These are phyloP conservation scores for Colletotrichum abscissum DNA, from an alignment of 2,329 filamentous ascomycete species.

Conservation along the genomic window DNA sequence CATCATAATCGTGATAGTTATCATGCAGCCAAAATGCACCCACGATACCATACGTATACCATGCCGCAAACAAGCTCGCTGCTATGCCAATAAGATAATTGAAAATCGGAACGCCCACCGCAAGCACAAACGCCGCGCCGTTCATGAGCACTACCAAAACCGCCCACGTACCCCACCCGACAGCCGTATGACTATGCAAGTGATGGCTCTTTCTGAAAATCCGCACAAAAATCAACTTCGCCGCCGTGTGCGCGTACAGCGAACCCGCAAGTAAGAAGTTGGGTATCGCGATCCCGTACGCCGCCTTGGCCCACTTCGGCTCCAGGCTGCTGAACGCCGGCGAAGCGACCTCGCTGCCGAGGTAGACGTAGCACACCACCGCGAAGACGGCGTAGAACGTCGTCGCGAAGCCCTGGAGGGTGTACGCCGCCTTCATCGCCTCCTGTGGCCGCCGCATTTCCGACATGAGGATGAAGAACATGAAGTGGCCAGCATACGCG, in stretches of 20 bases:
- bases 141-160: conserved; percentile 58
- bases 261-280: conserved; percentile 62
- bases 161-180: conserved; percentile 60
- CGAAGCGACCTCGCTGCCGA: conserved; percentile 56
- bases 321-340: conserved; percentile 60
- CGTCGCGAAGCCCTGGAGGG: conserved; percentile 61
- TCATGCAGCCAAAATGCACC: conserved; percentile 65
- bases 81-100: conserved; percentile 64
- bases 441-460: conserved; percentile 63
- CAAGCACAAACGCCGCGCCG: conserved; percentile 53
- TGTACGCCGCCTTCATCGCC: conserved; percentile 62
- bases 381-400: conserved; percentile 63
- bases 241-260: conserved; percentile 62
- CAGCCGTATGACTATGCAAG: conserved; percentile 57
- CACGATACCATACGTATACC: conserved; percentile 65
- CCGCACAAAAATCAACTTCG: conserved; percentile 62
- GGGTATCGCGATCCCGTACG: conserved; percentile 61
- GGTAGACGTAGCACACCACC: conserved; percentile 61
- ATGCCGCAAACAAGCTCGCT: conserved; percentile 61
- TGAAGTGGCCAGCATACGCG: conserved; percentile 63
- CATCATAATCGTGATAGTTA: conserved; percentile 54
- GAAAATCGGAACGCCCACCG: conserved; percentile 64
- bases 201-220: conserved; percentile 58
- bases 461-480: conserved; percentile 65
- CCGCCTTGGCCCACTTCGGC: conserved; percentile 58